These are phyloP conservation scores for Penicillium palitans DNA, from an alignment of 2,329 filamentous ascomycete species.

Conservation along the genomic window DNA sequence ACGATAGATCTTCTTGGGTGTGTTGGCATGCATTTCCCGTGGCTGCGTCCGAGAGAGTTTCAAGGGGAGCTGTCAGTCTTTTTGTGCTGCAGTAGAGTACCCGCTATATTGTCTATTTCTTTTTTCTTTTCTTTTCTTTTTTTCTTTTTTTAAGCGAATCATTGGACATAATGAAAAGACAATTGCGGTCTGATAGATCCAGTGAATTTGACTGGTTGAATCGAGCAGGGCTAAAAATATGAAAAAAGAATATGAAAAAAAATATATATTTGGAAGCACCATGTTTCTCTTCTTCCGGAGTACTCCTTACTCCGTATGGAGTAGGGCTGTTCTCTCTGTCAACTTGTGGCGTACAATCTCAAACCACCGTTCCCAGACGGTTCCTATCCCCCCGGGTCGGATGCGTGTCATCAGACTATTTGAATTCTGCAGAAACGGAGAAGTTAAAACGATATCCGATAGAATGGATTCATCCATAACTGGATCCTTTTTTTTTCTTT, in stretches of 20 bases:
- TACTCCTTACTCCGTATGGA: not conserved
- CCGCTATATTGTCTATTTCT: not conserved
- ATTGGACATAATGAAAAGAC: not conserved
- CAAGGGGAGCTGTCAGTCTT: slow-evolving; percentile 7
- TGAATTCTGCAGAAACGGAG: slow-evolving; percentile 7
- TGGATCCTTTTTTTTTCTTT: not conserved
- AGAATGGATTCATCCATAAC: not conserved
- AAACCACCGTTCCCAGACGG: slow-evolving; percentile 17
- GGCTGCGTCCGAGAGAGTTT: slow-evolving; percentile 1
- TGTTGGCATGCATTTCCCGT: not conserved
- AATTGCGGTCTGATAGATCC: slow-evolving; percentile 25
- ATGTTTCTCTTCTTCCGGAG: too few species aligned
- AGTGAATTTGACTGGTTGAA: slow-evolving; percentile 18
- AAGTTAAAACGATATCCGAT: slow-evolving; percentile 1
- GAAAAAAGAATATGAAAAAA: too few species aligned
- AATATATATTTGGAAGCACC: too few species aligned
- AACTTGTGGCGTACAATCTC: slow-evolving; percentile 18
- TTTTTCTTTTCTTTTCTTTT: not conserved
- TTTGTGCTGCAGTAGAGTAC: not conserved
- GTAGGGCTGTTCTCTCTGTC: not conserved
- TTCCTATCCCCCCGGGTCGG: slow-evolving; percentile 6
- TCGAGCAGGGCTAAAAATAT: not conserved
- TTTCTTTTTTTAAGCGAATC: slow-evolving; percentile 15
- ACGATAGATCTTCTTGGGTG: slow-evolving; percentile 1
- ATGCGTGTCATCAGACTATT: slow-evolving; percentile 25